Conservation (phyloP, 2,329 filamentous ascomycete genomes). For the Monosporascus cannonballus region DNA sequence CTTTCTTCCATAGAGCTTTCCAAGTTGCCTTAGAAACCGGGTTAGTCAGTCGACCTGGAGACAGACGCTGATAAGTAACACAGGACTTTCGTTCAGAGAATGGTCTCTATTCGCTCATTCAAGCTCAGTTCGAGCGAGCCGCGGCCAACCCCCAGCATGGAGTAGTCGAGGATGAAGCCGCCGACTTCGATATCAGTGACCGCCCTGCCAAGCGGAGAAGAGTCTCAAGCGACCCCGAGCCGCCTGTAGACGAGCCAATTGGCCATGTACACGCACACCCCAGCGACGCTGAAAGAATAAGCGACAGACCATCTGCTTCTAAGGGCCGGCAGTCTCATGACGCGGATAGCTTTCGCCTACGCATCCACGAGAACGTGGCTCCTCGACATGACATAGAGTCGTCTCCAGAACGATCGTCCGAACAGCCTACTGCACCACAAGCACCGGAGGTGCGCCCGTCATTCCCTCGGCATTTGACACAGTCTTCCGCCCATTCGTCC, state of each 20-base stretch:
- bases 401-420: constrained; percentile 3
- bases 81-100: constrained; percentile 69
- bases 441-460: constrained; percentile 12
- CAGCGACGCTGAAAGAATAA: constrained; percentile 2
- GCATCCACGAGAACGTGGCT: not conserved
- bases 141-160: constrained; percentile 27
- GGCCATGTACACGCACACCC: constrained; percentile 6
- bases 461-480: constrained; percentile 16
- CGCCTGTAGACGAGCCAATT: constrained; percentile 24
- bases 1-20: constrained; percentile 1
- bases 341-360: not conserved
- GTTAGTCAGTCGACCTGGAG: not conserved
- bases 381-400: constrained; percentile 1
- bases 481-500: constrained; percentile 18
- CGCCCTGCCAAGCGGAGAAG: constrained; percentile 22
- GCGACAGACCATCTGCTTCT: not conserved
- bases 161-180: constrained; percentile 16
- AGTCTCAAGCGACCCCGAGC: constrained; percentile 17
- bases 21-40: not conserved
- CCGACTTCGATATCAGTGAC: constrained; percentile 20
- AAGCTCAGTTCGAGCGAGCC: constrained; percentile 57
- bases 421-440: constrained; percentile 20
- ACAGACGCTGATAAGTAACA: constrained; percentile 11
- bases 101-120: constrained; percentile 66
- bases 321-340: not conserved